Base-by-base conservation (phyloP, 2,329 filamentous ascomycete species). In the Cadophora gregata region DNA sequence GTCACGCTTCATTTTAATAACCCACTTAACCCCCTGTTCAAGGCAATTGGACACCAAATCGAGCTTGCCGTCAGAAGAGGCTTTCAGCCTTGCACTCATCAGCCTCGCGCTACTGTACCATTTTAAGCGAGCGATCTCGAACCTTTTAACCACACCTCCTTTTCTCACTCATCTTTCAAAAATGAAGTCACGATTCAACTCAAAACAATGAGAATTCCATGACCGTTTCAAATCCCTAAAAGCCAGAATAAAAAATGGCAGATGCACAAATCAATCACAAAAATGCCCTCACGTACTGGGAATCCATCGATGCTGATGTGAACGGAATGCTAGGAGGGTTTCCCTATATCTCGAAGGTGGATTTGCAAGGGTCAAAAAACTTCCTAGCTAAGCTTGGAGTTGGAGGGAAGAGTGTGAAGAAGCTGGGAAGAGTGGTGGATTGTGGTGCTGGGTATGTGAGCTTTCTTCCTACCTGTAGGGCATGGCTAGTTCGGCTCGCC, bases 321-420 rank as follows among this genome's bases (percentile, higher is more conserved):
- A 85, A 90, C 73, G 92, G 93, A 75, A 94, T 96, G 90, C 89
- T 97, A 1, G 93, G 93, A 68, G 92, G 85, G 66, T 94, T 78
- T 81, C 86, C 86, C 1, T 84, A 88, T 77, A 85, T 92, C 75
- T 90, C 88, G 38, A 85, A 87, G 68, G 85, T 91, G 67, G 92
- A 94, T 77, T 82, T 95, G 8, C 87, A 89, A 72, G 90, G 89
- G 50, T 92, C 88, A 0, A 84, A 85, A 38, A 88, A 85, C 62
- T 93, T 94, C 77, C 78, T 93, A 38, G 84, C 87, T 16, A 92
- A 91, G 74, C 79, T 93, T 4, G 85, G 85, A 8, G 76, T 84
- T 19, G 69, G 68, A 19, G 72, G 71, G 27, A 68, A 69, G 62
- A 68, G 55, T 38, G 70, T 76, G 62, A 78, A 77, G 66, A 76